Evolutionary conservation across 768 basidiomycete species (phyloP).

Genomic region (Boletus rufocinnamomeus): DNA sequence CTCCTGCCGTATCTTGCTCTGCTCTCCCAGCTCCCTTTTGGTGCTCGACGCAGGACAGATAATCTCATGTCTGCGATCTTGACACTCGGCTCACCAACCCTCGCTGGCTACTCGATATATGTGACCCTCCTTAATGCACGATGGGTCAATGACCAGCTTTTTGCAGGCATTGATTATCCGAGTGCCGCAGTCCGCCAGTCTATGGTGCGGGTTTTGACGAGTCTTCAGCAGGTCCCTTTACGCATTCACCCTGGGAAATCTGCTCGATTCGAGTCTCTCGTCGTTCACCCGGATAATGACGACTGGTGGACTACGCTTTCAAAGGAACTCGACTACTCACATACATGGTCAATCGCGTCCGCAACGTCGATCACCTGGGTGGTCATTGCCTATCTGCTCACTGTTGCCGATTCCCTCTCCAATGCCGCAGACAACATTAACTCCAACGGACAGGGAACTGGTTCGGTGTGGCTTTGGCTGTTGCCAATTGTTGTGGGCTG

Average conservation of each 20-base stretch:
- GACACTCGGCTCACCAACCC: conserved; percentile 45
- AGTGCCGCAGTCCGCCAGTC: conserved; percentile 2
- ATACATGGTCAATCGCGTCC: conserved; percentile 44
- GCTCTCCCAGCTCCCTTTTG: conserved; percentile 52
- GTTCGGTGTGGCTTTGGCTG: conserved; percentile 47
- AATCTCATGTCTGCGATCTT: conserved; percentile 46
- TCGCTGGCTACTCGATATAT: conserved; percentile 48
- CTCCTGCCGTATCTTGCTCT: conserved; percentile 51
- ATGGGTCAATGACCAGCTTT: conserved; percentile 39
- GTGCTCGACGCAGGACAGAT: conserved; percentile 40
- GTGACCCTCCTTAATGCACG: conserved; percentile 46
- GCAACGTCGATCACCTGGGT: conserved; percentile 46
- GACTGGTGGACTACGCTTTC: conserved; percentile 42
- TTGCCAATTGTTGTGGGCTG: conserved; percentile 43
- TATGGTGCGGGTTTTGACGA: conserved; percentile 38
- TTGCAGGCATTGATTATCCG: conserved; percentile 35
- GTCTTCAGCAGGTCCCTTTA: conserved; percentile 46
- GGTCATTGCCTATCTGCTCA: conserved; percentile 40
- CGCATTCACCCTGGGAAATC: conserved; percentile 29
- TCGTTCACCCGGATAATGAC: conserved; percentile 45
- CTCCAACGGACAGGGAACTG: conserved; percentile 41
- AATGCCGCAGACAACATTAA: conserved; percentile 25
- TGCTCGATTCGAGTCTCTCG: conserved; percentile 40
- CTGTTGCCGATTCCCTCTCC: conserved; percentile 19
- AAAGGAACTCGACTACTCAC: conserved; percentile 38